phyloP scores from a whole-genome alignment of 306 rosid species.

The Purshia tridentata region DNA sequence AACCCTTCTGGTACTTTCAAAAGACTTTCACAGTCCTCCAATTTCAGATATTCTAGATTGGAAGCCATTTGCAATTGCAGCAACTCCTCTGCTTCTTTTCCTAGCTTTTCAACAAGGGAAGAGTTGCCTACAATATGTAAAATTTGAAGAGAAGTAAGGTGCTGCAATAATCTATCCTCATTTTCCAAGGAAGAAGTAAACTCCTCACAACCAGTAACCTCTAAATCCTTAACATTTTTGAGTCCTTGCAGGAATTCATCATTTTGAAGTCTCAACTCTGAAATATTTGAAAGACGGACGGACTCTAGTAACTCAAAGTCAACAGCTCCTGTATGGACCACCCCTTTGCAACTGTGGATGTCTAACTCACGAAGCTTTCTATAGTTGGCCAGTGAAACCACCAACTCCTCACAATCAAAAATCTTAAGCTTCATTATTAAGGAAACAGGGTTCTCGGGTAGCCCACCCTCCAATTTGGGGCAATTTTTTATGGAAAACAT shows the following conservation, averaged over 20 bases:
- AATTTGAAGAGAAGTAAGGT: background rate
- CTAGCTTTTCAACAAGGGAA: background rate
- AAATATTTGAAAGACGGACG: background rate
- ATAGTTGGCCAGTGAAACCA: background rate
- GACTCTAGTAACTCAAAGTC: background rate
- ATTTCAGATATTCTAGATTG: background rate
- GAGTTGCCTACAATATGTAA: background rate
- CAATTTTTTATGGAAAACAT: background rate
- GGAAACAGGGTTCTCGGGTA: background rate
- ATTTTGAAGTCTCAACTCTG: background rate
- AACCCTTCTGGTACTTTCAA: background rate
- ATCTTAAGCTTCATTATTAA: background rate
- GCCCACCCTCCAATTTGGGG: background rate
- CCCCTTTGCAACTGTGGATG: background rate
- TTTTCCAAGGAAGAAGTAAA: fast-evolving
- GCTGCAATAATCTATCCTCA: background rate
- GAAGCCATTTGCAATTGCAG: background rate
- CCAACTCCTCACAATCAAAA: background rate
- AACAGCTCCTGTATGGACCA: background rate
- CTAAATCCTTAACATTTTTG: background rate
- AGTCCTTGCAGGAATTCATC: background rate
- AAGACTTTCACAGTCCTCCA: background rate
- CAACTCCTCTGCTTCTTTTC: background rate
- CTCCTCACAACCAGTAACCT: background rate
- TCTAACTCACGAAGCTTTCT: background rate